Percentiles rank a stretch among this genome's conserved stretches.
These are phyloP conservation scores for Colletotrichum tofieldiae DNA, from an alignment of 2,329 filamentous ascomycete genomes.

Conservation along the genomic window DNA sequence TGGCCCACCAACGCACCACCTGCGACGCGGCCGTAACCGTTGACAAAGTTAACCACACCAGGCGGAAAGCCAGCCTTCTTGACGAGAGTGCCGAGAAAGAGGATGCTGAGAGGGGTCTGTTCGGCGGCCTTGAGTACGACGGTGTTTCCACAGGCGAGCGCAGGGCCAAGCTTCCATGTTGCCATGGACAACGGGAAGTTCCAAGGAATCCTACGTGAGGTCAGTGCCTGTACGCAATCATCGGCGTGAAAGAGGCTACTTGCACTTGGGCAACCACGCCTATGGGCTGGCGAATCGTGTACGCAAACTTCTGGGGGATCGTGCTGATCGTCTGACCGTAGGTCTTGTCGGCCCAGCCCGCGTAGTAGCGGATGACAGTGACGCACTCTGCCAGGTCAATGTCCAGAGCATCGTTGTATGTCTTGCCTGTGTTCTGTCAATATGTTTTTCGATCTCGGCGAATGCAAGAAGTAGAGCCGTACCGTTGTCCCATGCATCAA, in stretches of 20 bases:
- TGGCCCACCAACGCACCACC: slow-evolving; percentile 80
- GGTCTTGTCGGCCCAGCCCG: slow-evolving; percentile 85
- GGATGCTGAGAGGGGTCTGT: slow-evolving; percentile 76
- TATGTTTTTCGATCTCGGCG: too few relatives aligned
- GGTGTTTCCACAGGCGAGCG: slow-evolving; percentile 75
- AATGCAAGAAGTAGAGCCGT: background rate
- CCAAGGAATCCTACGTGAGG: slow-evolving; percentile 72
- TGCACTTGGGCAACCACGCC: slow-evolving; percentile 80
- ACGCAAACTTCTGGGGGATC: slow-evolving; percentile 78
- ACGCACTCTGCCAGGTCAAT: slow-evolving; percentile 72
- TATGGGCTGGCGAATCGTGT: slow-evolving; percentile 81
- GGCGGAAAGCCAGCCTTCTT: slow-evolving; percentile 83
- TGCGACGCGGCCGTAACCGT: slow-evolving; percentile 78
- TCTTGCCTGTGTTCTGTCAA: slow-evolving; percentile 60
- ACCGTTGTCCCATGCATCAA: slow-evolving; percentile 82
- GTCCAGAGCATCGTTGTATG: slow-evolving; percentile 74
- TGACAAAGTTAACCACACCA: slow-evolving; percentile 83
- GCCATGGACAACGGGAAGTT: slow-evolving; percentile 71
- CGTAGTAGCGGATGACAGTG: slow-evolving; percentile 78
- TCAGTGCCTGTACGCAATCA: background rate
- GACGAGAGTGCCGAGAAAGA: slow-evolving; percentile 77
- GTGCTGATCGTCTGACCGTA: slow-evolving; percentile 85
- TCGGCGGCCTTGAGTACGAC: slow-evolving; percentile 78
- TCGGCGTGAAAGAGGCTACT: background rate
- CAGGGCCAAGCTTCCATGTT: slow-evolving; percentile 83